phyloP scores from a whole-genome alignment of 495 filamentous ascomycete species.

The Neurospora sp. region DNA sequence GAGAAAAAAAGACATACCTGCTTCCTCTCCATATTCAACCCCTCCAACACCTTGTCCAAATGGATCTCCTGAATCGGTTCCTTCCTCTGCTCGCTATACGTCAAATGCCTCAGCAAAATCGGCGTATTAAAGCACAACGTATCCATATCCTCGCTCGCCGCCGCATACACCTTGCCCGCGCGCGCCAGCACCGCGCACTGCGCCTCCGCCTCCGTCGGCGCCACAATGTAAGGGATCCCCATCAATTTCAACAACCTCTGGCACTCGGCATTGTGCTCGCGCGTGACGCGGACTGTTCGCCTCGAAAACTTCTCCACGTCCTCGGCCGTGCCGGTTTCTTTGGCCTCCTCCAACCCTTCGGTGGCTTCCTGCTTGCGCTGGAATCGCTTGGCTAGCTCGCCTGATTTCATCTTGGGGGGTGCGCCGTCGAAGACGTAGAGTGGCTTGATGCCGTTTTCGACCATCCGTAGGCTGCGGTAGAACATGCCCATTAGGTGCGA shows the following conservation, averaged over 20 bases:
- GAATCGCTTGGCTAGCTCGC: conserved; percentile 87
- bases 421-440: conserved; percentile 97
- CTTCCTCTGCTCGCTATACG: conserved; percentile 93
- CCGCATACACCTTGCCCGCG: conserved; percentile 92
- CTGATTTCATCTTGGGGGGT: conserved; percentile 92
- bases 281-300: conserved; percentile 86
- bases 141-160: conserved; percentile 98
- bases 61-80: conserved; percentile 96
- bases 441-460: conserved; percentile 97
- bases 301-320: conserved; percentile 98
- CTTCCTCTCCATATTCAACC: conserved; percentile 73
- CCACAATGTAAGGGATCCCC: conserved; percentile 92
- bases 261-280: conserved; percentile 92
- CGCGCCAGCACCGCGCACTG: conserved; percentile 87
- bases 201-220: conserved; percentile 93
- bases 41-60: conserved; percentile 70
- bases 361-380: conserved; percentile 82
- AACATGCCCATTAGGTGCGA: conserved; percentile 99
- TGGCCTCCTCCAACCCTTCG: conserved; percentile 85
- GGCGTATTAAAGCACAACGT: conserved; percentile 92
- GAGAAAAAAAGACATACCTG: conserved; percentile 43
- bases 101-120: conserved; percentile 84
- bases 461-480: conserved; percentile 94
- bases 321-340: conserved; percentile 93
- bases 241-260: conserved; percentile 83